Base-by-base conservation (phyloP, 169 alveolate genomes). In the Babesia bovis region DNA sequence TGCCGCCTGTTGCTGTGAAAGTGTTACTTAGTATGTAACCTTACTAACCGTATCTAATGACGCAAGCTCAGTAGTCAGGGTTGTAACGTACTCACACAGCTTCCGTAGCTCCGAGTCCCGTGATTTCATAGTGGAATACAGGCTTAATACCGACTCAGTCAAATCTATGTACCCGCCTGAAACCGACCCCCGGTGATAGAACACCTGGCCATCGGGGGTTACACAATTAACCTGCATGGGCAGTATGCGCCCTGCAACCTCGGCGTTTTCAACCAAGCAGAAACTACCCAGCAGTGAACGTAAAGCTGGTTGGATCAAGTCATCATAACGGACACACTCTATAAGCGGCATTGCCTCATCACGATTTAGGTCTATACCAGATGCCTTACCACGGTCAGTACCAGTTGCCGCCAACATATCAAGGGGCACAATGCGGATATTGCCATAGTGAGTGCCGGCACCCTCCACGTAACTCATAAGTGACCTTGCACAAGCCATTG, bases 111-210 rank as follows among this genome's bases (percentile, higher is more conserved):
- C 87, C 13, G 45, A 25, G 3, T 36, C 55, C 23, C 23, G 28
- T 33, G 38, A 51, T 35, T 69, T 79, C 66, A 79, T 40, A 0
- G 59, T 49, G 30, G 41, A 25, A 28, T 69, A 79, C 25, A 52
- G 47, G 17, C 44, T 19, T 28, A 79, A 44, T 17, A 60, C 58
- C 23, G 82, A 69, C 26, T 59, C 67, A 25, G 42, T 23, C 42
- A 66, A 4, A 30, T 79, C 53, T n/a, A 56, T 65, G n/a, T 79
- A 71, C 1, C 87, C 87, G 6, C 79, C 85, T 2, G 85, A 66
- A 26, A 67, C 79, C 23, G 71, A 26, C 0, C 87, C 87, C 38
- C 67, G 52, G 33, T 56, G 66, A 35, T 69, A 71, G 58, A 69
- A 79, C 26, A 69, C 67, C 67, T 79, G 75, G 0, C 87, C 87